phyloP scores from a whole-genome alignment of 1,284 basidiomycete genomes.

The Ceratobasidium sp. region DNA sequence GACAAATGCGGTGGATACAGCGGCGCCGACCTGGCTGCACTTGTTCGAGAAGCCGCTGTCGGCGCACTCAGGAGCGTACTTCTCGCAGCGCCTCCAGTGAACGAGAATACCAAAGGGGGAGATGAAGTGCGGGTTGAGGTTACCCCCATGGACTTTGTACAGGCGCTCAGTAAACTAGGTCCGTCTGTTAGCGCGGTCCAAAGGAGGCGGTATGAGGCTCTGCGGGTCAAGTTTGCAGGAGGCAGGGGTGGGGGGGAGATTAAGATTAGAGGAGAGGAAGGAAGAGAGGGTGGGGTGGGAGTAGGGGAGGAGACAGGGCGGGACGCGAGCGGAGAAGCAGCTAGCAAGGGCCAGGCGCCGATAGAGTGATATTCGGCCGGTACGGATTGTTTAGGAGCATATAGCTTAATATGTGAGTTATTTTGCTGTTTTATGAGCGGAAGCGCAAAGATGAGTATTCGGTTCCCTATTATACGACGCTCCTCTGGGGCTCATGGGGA shows the following conservation, averaged over 20 bases:
- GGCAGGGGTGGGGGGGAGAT: conserved; percentile 23
- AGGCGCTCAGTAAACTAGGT: conserved; percentile 83
- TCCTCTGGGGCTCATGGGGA: conserved; percentile 28
- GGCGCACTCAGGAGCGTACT: conserved; percentile 65
- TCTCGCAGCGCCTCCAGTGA: conserved; percentile 11
- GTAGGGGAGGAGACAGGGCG: background rate
- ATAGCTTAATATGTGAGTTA: background rate
- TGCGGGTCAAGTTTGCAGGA: conserved; percentile 85
- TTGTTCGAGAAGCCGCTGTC: conserved; percentile 92
- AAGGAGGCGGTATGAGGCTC: conserved; percentile 80
- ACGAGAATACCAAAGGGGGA: background rate
- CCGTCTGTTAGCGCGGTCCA: conserved; percentile 88
- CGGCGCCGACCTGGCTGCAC: conserved; percentile 87
- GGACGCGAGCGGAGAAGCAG: background rate
- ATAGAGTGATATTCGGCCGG: background rate
- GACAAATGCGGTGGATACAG: conserved; percentile 86
- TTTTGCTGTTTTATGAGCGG: background rate
- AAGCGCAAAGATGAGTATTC: conserved; percentile 13
- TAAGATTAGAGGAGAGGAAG: conserved; percentile 9
- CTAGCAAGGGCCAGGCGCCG: background rate
- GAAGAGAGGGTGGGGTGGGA: conserved; percentile 2
- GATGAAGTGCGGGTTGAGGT: conserved; percentile 57
- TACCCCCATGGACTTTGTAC: conserved; percentile 72
- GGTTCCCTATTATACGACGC: conserved; percentile 43
- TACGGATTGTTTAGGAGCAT: background rate